Evolutionary conservation across 495 filamentous ascomycete species (phyloP).

Genomic region (Neurospora cerealis): DNA sequence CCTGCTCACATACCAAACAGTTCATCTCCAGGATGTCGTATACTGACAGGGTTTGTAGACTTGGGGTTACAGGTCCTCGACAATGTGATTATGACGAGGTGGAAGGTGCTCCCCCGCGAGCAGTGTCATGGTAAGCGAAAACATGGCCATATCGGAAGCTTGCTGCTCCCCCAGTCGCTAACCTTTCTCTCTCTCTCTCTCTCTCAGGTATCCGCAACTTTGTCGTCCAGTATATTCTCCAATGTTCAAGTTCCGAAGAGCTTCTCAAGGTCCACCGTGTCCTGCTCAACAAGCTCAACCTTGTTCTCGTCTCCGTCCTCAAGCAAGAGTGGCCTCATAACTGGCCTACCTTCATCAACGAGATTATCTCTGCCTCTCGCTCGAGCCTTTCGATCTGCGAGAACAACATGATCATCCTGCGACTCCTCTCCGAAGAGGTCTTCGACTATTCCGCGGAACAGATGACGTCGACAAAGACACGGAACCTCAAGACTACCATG

Average conservation of each 20-base stretch:
- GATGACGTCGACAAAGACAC: slow-evolving; percentile 93
- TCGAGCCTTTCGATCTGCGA: slow-evolving; percentile 94
- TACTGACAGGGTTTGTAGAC: slow-evolving; percentile 52
- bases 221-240: slow-evolving; percentile 94
- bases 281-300: slow-evolving; percentile 93
- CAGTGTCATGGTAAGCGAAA: slow-evolving; percentile 69
- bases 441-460: slow-evolving; percentile 98
- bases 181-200: neutral
- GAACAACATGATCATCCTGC: slow-evolving; percentile 98
- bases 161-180: neutral
- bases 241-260: slow-evolving; percentile 81
- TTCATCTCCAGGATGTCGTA: neutral
- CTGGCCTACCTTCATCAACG: slow-evolving; percentile 99
- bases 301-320: slow-evolving; percentile 91
- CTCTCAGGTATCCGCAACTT: slow-evolving; percentile 88
- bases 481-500: slow-evolving; percentile 96
- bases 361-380: slow-evolving; percentile 93
- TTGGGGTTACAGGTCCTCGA: slow-evolving; percentile 93
- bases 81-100: slow-evolving; percentile 96
- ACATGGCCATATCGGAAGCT: neutral
- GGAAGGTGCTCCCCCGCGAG: slow-evolving; percentile 92
- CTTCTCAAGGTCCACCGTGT: slow-evolving; percentile 69
- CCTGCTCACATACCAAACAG: slow-evolving; percentile 1
- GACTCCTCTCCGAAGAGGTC: slow-evolving; percentile 92
- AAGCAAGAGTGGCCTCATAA: slow-evolving; percentile 99